phyloP scores from a whole-genome alignment of 2,329 filamentous ascomycete species.

The Monosporascus sp. region DNA sequence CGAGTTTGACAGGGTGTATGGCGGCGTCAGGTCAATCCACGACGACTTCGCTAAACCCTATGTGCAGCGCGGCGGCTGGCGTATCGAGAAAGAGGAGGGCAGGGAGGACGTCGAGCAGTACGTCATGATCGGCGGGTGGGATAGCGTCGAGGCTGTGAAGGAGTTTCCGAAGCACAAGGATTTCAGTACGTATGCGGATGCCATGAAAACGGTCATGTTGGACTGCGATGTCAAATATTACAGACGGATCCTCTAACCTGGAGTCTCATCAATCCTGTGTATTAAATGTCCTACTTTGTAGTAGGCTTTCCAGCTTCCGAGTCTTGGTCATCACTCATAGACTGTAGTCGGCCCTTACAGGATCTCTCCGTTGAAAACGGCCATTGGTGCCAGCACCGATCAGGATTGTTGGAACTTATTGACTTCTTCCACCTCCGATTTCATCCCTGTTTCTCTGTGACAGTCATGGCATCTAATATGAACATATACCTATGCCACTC shows the following conservation, averaged over 20 bases:
- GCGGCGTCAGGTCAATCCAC: background rate
- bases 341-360: too few relatives aligned
- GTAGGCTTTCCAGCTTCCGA: too few relatives aligned
- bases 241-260: background rate
- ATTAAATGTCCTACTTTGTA: too few relatives aligned
- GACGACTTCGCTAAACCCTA: background rate
- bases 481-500: background rate
- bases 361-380: too few relatives aligned
- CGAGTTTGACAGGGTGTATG: constrained; percentile 1
- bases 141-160: background rate
- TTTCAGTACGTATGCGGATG: background rate
- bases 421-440: too few relatives aligned
- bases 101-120: background rate
- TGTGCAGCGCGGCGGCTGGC: constrained; percentile 1
- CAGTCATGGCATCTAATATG: too few relatives aligned
- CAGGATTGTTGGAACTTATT: too few relatives aligned
- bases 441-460: too few relatives aligned
- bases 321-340: too few relatives aligned
- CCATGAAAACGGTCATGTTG: background rate
- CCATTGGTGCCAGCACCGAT: too few relatives aligned
- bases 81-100: constrained; percentile 2
- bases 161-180: background rate
- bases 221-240: background rate
- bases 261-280: too few relatives aligned
- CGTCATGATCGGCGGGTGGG: background rate